Evolutionary conservation across 2,329 filamentous ascomycete species (phyloP).

Genomic region (Ophiocordyceps sinensis): DNA sequence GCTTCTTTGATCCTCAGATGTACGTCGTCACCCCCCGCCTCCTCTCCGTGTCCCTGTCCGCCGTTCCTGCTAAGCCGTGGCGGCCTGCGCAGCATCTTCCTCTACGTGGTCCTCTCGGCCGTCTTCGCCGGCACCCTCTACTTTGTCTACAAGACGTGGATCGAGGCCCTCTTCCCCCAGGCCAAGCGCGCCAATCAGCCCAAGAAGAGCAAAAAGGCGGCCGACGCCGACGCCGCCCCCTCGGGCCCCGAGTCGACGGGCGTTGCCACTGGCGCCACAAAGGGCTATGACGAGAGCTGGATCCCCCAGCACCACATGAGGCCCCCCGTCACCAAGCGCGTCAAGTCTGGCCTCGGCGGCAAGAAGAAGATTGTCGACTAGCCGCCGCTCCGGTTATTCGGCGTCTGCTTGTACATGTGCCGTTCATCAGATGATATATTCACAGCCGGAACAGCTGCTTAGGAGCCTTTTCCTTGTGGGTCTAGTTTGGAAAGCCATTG

Average conservation of each 20-base stretch:
- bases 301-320: slow-evolving; percentile 83
- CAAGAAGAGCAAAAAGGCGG: slow-evolving; percentile 52
- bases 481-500: too few species aligned
- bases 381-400: neutral
- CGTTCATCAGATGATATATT: too few species aligned
- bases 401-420: too few species aligned
- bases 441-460: too few species aligned
- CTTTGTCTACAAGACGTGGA: slow-evolving; percentile 98
- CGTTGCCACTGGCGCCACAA: slow-evolving; percentile 51
- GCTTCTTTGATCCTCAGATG: slow-evolving; percentile 93
- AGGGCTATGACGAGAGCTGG: slow-evolving; percentile 84
- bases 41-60: neutral
- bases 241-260: slow-evolving; percentile 58
- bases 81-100: slow-evolving; percentile 60
- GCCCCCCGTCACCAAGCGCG: slow-evolving; percentile 58
- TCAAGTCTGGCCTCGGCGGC: slow-evolving; percentile 40
- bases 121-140: slow-evolving; percentile 70
- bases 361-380: slow-evolving; percentile 25
- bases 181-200: slow-evolving; percentile 53
- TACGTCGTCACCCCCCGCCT: slow-evolving; percentile 30
- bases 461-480: too few species aligned
- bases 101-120: slow-evolving; percentile 79
- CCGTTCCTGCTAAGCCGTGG: too few species aligned
- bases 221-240: slow-evolving; percentile 45
- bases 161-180: slow-evolving; percentile 90